Conservation (phyloP, 345 rosid species). For the Acer yangbiense region DNA sequence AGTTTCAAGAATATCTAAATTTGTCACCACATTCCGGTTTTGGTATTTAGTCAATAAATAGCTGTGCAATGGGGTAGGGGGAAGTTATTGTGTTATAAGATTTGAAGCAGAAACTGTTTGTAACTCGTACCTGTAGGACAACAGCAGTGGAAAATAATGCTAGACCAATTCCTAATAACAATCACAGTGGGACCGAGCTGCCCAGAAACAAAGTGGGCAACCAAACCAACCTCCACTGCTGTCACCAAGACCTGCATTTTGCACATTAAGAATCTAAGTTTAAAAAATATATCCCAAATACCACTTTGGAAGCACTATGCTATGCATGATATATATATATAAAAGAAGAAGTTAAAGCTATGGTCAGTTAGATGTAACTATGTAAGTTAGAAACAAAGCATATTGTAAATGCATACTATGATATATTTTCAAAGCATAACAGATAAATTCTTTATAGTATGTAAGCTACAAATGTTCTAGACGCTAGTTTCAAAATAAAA, state of each 20-base stretch:
- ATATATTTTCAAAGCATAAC: neutral
- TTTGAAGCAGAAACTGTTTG: conserved; percentile 19
- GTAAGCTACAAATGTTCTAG: neutral
- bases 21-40: conserved; percentile 16
- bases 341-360: neutral
- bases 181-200: conserved; percentile 90
- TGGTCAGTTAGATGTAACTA: no score
- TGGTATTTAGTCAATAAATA: no score
- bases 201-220: conserved; percentile 77
- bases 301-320: no score
- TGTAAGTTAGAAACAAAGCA: neutral
- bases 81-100: neutral
- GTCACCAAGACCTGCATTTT: no score
- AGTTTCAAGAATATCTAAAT: neutral
- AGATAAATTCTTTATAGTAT: neutral
- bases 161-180: conserved; percentile 73
- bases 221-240: conserved; percentile 93
- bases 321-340: no score
- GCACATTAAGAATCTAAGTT: conserved; percentile 22
- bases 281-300: neutral
- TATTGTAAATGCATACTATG: neutral
- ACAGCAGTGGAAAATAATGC: conserved; percentile 98
- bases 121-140: conserved; percentile 68
- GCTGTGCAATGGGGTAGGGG: no score
- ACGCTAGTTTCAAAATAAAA: neutral